phyloP scores from a whole-genome alignment of 2,329 filamentous ascomycete species.

The Penicillium palitans region DNA sequence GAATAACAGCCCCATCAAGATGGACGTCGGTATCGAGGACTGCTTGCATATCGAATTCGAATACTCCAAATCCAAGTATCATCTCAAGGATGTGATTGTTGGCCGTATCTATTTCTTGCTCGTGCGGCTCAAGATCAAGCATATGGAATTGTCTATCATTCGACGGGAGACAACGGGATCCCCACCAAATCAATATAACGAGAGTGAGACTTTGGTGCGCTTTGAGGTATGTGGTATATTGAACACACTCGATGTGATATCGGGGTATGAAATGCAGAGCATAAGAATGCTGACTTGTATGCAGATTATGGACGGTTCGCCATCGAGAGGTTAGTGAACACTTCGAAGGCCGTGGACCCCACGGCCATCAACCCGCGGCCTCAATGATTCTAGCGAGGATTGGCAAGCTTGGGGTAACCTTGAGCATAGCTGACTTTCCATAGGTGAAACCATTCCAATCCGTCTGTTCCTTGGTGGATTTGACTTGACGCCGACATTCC shows the following conservation, averaged over 20 bases:
- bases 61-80: constrained; percentile 99
- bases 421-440: constrained; percentile 23
- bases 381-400: neutral
- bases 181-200: constrained; percentile 98
- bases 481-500: constrained; percentile 95
- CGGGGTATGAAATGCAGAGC: constrained; percentile 1
- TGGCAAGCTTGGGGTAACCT: neutral
- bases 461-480: constrained; percentile 95
- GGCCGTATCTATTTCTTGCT: constrained; percentile 97
- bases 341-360: too few relatives aligned
- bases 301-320: constrained; percentile 98
- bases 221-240: constrained; percentile 69
- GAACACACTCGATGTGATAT: neutral
- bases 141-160: constrained; percentile 99
- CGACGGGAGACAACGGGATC: constrained; percentile 93
- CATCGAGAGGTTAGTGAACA: constrained; percentile 71
- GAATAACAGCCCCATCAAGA: constrained; percentile 98
- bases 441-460: constrained; percentile 89
- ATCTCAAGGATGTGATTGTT: constrained; percentile 98
- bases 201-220: constrained; percentile 94
- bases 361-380: neutral
- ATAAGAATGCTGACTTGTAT: neutral
- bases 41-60: constrained; percentile 99
- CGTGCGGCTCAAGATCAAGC: constrained; percentile 97
- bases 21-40: constrained; percentile 99